Conservation (phyloP, 2,329 filamentous ascomycete genomes). For the Trichoderma guizhouense region DNA sequence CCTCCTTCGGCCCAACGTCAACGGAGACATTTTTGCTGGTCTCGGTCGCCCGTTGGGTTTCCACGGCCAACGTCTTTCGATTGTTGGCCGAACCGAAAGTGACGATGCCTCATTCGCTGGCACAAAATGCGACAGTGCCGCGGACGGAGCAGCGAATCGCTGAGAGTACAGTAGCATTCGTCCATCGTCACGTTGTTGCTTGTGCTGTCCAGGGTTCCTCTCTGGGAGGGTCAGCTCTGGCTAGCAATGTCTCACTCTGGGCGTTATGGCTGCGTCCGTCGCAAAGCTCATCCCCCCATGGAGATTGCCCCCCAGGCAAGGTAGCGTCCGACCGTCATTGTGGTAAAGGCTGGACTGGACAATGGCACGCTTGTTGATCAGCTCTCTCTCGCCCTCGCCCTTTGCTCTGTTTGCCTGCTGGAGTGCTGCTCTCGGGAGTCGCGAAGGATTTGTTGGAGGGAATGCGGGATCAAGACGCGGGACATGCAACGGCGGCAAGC, state of each 20-base stretch:
- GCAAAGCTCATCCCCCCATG: conserved; percentile 20
- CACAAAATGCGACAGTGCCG: not conserved
- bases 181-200: conserved; percentile 4
- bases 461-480: not conserved
- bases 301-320: not conserved
- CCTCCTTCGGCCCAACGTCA: not conserved
- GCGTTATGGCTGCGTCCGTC: conserved; percentile 24
- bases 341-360: not conserved
- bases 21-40: conserved; percentile 3
- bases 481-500: not conserved
- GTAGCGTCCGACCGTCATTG: conserved; percentile 6
- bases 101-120: not conserved
- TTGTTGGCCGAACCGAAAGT: not conserved
- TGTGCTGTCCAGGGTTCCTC: not conserved
- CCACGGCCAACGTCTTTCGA: not conserved
- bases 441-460: not conserved
- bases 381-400: not conserved
- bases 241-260: conserved; percentile 22
- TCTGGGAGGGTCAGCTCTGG: conserved; percentile 12
- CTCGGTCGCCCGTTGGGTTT: conserved; percentile 3
- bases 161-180: not conserved
- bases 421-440: not conserved
- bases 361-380: not conserved
- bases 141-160: conserved; percentile 2
- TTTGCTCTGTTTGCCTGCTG: not conserved